Evolutionary conservation across 2,329 filamentous ascomycete genomes (phyloP).

Genomic region (Sclerotinia subarctica): DNA sequence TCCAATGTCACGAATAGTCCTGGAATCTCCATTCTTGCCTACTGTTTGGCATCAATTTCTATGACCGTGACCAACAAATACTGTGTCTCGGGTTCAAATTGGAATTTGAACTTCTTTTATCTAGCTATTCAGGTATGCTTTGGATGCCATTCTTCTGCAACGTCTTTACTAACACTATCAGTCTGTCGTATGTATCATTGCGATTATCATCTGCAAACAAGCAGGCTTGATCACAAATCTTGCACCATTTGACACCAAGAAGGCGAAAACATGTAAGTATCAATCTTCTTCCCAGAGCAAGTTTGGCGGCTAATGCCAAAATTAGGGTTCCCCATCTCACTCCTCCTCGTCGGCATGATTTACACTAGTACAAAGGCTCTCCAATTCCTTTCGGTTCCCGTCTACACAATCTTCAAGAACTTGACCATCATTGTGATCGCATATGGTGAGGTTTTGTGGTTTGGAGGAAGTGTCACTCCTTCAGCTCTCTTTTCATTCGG

Average conservation of each 20-base stretch:
- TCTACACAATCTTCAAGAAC: slow-evolving; percentile 99
- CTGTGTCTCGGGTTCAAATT: slow-evolving; percentile 83
- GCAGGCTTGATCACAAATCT: slow-evolving; percentile 77
- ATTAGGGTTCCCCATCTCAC: slow-evolving; percentile 90
- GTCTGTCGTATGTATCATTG: slow-evolving; percentile 84
- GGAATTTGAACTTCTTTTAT: slow-evolving; percentile 97
- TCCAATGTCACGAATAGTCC: slow-evolving; percentile 67
- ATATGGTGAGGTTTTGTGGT: slow-evolving; percentile 98
- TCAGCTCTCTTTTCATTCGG: slow-evolving; percentile 91
- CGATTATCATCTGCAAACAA: slow-evolving; percentile 80
- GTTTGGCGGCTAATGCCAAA: slow-evolving; percentile 18
- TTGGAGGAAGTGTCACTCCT: slow-evolving; percentile 84
- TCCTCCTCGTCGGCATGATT: slow-evolving; percentile 98
- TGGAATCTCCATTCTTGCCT: slow-evolving; percentile 75
- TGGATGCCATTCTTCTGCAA: not conserved
- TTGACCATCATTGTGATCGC: slow-evolving; percentile 98
- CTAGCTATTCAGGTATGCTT: slow-evolving; percentile 79
- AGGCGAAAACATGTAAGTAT: slow-evolving; percentile 83
- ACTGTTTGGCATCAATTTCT: slow-evolving; percentile 93
- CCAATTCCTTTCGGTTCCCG: slow-evolving; percentile 93
- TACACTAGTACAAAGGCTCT: slow-evolving; percentile 96
- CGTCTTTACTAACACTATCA: slow-evolving; percentile 42
- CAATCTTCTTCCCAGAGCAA: slow-evolving; percentile 2
- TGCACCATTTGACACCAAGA: slow-evolving; percentile 77
- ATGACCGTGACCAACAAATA: slow-evolving; percentile 99